Percentiles rank a stretch among this genome's conserved stretches.
phyloP scores from a whole-genome alignment of 164 flowering plant genomes.

The Liriodendron chinense region DNA sequence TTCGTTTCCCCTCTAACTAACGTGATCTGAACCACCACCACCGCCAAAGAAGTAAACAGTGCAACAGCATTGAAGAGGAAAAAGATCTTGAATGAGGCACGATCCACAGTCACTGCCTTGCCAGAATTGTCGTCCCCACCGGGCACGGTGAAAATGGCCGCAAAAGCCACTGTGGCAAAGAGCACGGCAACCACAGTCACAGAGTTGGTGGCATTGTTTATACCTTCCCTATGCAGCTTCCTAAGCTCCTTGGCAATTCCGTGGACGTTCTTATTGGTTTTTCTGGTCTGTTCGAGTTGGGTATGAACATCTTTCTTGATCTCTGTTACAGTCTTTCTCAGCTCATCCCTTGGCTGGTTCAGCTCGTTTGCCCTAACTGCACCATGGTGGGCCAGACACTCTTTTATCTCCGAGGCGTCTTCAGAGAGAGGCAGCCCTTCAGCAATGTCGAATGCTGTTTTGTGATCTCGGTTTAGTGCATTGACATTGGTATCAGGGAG shows the following conservation, averaged over 20 bases:
- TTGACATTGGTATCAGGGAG: constrained; percentile 68
- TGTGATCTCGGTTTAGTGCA: constrained; percentile 67
- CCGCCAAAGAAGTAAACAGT: constrained; percentile 76
- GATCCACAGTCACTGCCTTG: constrained; percentile 45
- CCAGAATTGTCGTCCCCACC: constrained; percentile 53
- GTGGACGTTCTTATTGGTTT: constrained; percentile 60
- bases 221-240: constrained; percentile 68
- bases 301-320: constrained; percentile 68
- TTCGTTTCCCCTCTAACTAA: constrained; percentile 75
- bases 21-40: constrained; percentile 78
- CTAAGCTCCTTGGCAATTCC: constrained; percentile 72
- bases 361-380: constrained; percentile 68
- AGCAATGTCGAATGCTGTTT: constrained; percentile 72
- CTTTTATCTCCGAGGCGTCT: constrained; percentile 57
- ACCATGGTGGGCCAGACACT: constrained; percentile 41
- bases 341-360: constrained; percentile 76
- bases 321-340: constrained; percentile 64
- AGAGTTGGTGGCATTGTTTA: constrained; percentile 82
- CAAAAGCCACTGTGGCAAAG: constrained; percentile 80
- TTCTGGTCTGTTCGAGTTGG: constrained; percentile 72
- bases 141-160: constrained; percentile 76
- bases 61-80: constrained; percentile 69
- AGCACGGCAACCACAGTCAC: constrained; percentile 81
- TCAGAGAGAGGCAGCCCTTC: constrained; percentile 65
- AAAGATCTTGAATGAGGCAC: constrained; percentile 59